A percentile compares a stretch with the other conserved stretches of the same genome.
Conservation (phyloP, 495 filamentous ascomycete species). For the Neurospora discreta region DNA sequence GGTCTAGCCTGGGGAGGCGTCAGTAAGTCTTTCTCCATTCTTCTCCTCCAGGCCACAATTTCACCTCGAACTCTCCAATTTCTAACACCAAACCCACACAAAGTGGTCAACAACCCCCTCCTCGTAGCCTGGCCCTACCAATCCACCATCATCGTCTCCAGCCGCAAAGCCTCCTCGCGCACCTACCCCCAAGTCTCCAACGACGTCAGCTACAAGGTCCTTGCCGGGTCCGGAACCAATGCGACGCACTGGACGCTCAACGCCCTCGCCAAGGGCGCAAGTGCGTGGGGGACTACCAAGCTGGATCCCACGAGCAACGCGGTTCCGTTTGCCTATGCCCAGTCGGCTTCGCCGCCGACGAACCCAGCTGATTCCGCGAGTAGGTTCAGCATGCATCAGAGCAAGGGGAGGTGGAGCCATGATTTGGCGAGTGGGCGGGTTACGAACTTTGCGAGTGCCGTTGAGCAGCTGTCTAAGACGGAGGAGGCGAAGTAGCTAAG, state of each 20-base stretch:
- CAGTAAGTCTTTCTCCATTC: neutral
- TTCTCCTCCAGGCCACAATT: too few relatives aligned
- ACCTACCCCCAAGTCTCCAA: constrained; percentile 15
- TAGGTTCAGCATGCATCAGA: constrained; percentile 31
- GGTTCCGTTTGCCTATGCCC: constrained; percentile 30
- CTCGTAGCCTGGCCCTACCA: constrained; percentile 27
- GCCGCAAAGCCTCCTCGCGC: constrained; percentile 19
- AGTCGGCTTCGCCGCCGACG: constrained; percentile 19
- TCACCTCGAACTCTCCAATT: neutral
- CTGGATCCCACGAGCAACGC: constrained; percentile 27
- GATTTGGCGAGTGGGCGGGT: constrained; percentile 29
- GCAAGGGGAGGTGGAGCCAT: constrained; percentile 22
- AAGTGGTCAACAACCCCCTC: constrained; percentile 29
- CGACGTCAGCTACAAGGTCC: constrained; percentile 18
- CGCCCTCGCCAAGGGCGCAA: constrained; percentile 27
- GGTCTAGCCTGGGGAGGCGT: constrained; percentile 27
- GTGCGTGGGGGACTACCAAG: constrained; percentile 20
- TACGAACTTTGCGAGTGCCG: constrained; percentile 24
- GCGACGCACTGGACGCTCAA: constrained; percentile 29
- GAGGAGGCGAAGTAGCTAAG: neutral
- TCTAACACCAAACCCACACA: neutral
- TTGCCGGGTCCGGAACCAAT: constrained; percentile 17
- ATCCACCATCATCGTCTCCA: constrained; percentile 15
- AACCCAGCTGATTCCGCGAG: constrained; percentile 23
- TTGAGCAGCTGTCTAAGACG: constrained; percentile 10